Base-by-base conservation (phyloP, 2,329 filamentous ascomycete species). In the Aureobasidium musti region DNA sequence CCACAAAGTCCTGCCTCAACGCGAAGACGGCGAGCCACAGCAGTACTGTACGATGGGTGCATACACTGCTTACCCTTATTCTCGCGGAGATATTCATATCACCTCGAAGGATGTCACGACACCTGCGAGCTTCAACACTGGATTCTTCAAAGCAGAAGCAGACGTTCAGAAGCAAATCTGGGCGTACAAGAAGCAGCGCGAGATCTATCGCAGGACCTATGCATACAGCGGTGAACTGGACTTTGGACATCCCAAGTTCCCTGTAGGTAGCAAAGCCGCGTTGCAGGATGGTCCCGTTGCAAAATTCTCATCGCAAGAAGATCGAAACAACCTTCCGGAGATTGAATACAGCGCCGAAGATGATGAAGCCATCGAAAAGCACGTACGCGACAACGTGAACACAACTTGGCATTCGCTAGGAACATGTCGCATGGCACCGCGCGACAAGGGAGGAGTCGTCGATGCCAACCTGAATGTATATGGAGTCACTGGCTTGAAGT, bases 101-200 rank as follows among this genome's bases (percentile, higher is more conserved):
- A 80, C 77, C 0, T 78, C 78, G 1, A 71, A 81, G 1, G 78
- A 82, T 50, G 73, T 79, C 3, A 71, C 76, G 10, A 80, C 83
- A 28, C 74, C 79, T 0, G 76, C 83, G 5, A 82, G 87, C 67
- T 88, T 89, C 66, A 80, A 86, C 60, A 77, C 82, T 0, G 87
- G 86, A 8, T 87, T 82, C 74, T 80, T 89, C 37, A 80, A 76
- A 5, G 83, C 88, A 63, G 70, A 77, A 14, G 76, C 86, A 69
- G 82, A 84, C 1, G 74, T 86, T n/a, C 83, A 83, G 73, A 85
- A 82, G 71, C 82, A 85, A 14, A 70, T 87, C 13, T 89, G 86
- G 86, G 82, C 79, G 0, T 90, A 90, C 78, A 90, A 90, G 75
- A 84, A 83, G 71, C 80, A 81, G n/a, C 84, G 88, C 2, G 86